A percentile compares a stretch with the other conserved stretches of the same genome.
These are phyloP conservation scores for Prototheca cutis DNA, from an alignment of 163 green algal species.

Conservation along the genomic window DNA sequence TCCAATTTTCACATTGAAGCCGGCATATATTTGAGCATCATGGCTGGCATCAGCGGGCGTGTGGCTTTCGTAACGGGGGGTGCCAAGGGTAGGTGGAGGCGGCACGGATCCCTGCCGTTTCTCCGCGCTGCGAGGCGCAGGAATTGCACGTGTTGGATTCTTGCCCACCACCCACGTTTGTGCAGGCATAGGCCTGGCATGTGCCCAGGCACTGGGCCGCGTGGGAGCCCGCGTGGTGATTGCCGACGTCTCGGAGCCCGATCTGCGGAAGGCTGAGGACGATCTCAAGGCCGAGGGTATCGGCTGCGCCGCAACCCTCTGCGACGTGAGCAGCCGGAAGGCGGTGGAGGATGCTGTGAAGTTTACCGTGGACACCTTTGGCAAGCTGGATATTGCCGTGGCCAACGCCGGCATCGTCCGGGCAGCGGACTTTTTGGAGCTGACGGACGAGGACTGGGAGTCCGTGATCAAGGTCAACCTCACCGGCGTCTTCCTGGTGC, in stretches of 20 bases:
- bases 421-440: slow-evolving; percentile 67
- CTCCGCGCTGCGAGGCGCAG: too few relatives aligned
- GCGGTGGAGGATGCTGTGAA: slow-evolving; percentile 16
- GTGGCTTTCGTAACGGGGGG: slow-evolving; percentile 22
- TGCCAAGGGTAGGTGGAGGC: slow-evolving; percentile 17
- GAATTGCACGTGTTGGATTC: too few relatives aligned
- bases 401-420: slow-evolving; percentile 66
- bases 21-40: too few relatives aligned
- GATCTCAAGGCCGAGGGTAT: slow-evolving; percentile 34
- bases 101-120: too few relatives aligned
- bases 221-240: slow-evolving; percentile 52
- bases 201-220: slow-evolving; percentile 24
- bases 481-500: slow-evolving; percentile 71
- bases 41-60: slow-evolving; percentile 8
- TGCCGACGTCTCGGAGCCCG: slow-evolving; percentile 49
- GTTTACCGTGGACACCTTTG: slow-evolving; percentile 7
- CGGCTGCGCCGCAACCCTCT: slow-evolving; percentile 9
- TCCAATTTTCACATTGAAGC: too few relatives aligned
- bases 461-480: slow-evolving; percentile 75
- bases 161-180: too few relatives aligned
- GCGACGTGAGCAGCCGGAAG: slow-evolving; percentile 40
- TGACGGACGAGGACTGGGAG: slow-evolving; percentile 79
- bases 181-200: slow-evolving; percentile 75
- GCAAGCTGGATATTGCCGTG: slow-evolving; percentile 38
- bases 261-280: slow-evolving; percentile 22